These are phyloP conservation scores for Fraxinus floribunda DNA, from an alignment of 305 asterid genomes.

Conservation along the genomic window DNA sequence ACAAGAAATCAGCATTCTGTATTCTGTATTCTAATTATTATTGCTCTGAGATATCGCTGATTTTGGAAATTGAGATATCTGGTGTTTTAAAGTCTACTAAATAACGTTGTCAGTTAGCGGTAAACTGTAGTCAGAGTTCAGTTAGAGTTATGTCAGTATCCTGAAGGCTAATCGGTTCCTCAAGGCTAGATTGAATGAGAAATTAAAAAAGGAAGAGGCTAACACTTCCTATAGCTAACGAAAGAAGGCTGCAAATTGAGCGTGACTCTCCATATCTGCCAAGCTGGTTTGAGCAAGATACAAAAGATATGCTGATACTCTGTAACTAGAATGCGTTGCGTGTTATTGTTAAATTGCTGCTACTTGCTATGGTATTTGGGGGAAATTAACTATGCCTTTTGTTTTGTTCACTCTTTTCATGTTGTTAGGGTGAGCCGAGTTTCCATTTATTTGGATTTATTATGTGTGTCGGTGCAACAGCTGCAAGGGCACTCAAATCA, in stretches of 20 bases:
- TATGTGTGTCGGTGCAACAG: slow-evolving; percentile 64
- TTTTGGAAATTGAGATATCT: not conserved
- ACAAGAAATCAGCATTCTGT: not conserved
- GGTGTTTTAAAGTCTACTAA: not conserved
- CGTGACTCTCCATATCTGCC: not conserved
- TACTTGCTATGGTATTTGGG: not conserved
- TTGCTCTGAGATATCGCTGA: not conserved
- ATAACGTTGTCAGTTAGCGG: not conserved
- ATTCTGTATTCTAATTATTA: not conserved
- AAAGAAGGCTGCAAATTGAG: not conserved
- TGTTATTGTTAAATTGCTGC: not conserved
- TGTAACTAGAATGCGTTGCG: not conserved
- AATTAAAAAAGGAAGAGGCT: not conserved
- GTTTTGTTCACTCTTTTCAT: slow-evolving; percentile 9
- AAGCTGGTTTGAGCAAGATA: not conserved
- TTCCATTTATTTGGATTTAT: slow-evolving; percentile 60
- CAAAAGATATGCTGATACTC: not conserved
- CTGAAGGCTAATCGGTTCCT: not conserved
- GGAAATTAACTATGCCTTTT: not conserved
- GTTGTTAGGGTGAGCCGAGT: slow-evolving; percentile 59
- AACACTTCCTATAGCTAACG: not conserved
- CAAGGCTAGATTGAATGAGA: not conserved
- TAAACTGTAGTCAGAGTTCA: not conserved
- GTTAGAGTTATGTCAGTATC: not conserved
- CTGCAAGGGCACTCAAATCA: slow-evolving; percentile 69